phyloP scores from a whole-genome alignment of 2,329 filamentous ascomycete species.

The Diplodia mutila region DNA sequence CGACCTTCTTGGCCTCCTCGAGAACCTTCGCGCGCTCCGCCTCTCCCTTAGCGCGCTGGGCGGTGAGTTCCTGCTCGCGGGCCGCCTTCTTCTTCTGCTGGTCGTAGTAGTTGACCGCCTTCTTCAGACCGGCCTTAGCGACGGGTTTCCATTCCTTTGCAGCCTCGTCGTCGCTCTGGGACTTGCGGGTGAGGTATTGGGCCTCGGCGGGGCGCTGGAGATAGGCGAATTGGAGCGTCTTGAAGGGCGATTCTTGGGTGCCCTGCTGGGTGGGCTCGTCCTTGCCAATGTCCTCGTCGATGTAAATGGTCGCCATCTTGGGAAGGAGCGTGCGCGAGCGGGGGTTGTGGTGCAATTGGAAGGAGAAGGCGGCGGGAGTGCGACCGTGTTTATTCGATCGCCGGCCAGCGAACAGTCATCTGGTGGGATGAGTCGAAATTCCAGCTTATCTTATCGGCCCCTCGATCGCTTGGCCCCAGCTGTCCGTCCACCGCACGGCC shows the following conservation, averaged over 20 bases:
- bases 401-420: conserved; percentile 21
- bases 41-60: conserved; percentile 72
- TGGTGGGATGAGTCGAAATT: conserved; percentile 26
- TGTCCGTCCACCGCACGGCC: background rate
- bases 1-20: conserved; percentile 81
- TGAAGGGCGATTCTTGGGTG: conserved; percentile 75
- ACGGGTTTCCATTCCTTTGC: conserved; percentile 77
- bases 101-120: conserved; percentile 74
- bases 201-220: conserved; percentile 68
- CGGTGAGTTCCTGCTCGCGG: conserved; percentile 74
- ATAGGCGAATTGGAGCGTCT: conserved; percentile 77
- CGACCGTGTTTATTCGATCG: conserved; percentile 20
- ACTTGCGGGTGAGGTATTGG: conserved; percentile 69
- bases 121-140: conserved; percentile 84
- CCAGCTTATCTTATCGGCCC: conserved; percentile 24
- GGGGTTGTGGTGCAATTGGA: conserved; percentile 14
- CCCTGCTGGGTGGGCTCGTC: conserved; percentile 70
- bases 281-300: conserved; percentile 78
- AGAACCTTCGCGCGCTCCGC: conserved; percentile 71
- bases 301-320: conserved; percentile 59
- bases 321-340: background rate
- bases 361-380: conserved; percentile 1
- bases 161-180: conserved; percentile 61
- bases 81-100: conserved; percentile 81
- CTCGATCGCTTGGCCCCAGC: conserved; percentile 5